Evolutionary conservation across 2,329 filamentous ascomycete genomes (phyloP), one percentile per base, ranked within the genome.

Genomic region (Balansia obtecta): DNA sequence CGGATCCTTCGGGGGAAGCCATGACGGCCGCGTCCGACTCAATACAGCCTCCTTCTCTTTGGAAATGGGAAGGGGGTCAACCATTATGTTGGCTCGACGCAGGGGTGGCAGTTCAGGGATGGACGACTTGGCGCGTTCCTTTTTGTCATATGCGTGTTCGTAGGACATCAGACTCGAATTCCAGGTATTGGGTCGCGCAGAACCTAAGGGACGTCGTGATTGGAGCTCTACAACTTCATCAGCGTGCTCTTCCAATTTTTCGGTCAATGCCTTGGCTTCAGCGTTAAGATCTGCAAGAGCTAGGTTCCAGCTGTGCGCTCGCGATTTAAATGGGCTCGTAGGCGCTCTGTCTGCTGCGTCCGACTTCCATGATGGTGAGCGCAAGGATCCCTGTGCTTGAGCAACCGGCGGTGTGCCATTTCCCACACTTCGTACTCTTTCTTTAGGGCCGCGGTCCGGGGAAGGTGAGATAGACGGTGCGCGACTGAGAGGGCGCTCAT

Each of bases 11-110:
- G 87, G 87, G 1, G 88, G 87, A 2, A 93, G 71, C 88, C 88
- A 93, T 1, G 85, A 89, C 0, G 87, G 87, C 38, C 87, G 76
- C 2, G 87, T 93, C 16, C 88, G 76, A 22, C 85, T 88, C 20
- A 93, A 72, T 2, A 90, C 86, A 3, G 86, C 86, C 60, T 91
- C 86, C 64, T 93, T 93, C 67, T 93, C 87, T 64, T 87, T 89
- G 44, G 86, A 91, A 30, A 90, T 81, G 15, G 87, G 87, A 37
- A 93, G 71, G 3, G 87, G 87, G 59, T 93, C 87, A 54, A 91
- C 88, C 77, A 91, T 87, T 56, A 88, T 83, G 58, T 89, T 86
- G 41, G 80, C 83, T 57, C 82, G 80, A 50, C 83, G 81, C 9
- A 88, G 69, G 0, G 84, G 83, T 0, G 84, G 85, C 1, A 83